Evolutionary conservation across 1,284 basidiomycete species (phyloP).

Genomic region (Ganoderma multipileum): DNA sequence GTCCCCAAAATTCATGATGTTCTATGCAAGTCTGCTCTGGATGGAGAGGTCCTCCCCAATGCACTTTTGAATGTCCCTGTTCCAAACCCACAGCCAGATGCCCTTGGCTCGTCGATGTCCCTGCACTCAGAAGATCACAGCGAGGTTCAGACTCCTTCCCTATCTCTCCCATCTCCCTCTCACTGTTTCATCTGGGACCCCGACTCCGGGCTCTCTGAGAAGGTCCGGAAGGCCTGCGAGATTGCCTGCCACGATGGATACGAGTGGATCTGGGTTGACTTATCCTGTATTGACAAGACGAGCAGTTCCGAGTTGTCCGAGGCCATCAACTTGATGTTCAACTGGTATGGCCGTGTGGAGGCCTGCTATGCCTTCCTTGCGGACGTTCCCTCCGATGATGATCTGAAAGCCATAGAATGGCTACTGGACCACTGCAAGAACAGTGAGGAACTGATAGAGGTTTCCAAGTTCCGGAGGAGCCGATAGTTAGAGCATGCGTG

Average conservation of each 20-base stretch:
- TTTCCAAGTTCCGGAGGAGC: background rate
- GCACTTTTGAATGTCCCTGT: no score
- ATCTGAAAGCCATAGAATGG: no score
- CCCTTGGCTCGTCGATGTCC: no score
- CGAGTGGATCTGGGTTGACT: slow-evolving; percentile 9
- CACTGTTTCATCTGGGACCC: background rate
- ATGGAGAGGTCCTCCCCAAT: no score
- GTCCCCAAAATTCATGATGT: no score
- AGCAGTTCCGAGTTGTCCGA: slow-evolving; percentile 13
- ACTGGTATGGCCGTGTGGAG: background rate
- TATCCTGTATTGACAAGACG: slow-evolving; percentile 17
- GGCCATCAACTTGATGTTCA: slow-evolving; percentile 15
- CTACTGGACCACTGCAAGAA: no score
- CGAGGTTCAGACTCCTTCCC: no score
- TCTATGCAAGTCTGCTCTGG: no score
- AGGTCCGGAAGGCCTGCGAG: slow-evolving; percentile 7
- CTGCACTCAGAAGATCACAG: no score
- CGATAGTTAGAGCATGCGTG: slow-evolving; percentile 2
- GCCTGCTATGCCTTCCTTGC: slow-evolving; percentile 13
- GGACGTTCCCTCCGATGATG: slow-evolving; percentile 2
- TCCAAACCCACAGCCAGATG: no score
- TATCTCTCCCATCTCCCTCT: no score
- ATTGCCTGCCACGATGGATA: slow-evolving; percentile 6
- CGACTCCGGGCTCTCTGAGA: slow-evolving; percentile 1
- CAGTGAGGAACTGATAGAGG: no score